Evolutionary conservation across 2,329 filamentous ascomycete species (phyloP).

Genomic region (Pseudogymnoascus sp.): DNA sequence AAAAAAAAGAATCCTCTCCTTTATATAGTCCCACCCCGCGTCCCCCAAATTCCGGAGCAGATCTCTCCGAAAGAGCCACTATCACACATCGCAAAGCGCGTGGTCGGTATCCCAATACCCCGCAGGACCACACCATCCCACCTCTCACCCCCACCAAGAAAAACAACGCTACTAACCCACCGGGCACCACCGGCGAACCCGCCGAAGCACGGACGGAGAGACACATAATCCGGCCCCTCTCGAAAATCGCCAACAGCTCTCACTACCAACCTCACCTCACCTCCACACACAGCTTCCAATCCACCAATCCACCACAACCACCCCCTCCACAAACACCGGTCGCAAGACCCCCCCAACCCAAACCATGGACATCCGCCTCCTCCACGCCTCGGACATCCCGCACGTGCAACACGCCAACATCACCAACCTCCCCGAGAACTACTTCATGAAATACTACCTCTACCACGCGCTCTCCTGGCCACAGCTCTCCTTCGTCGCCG

Average conservation of each 20-base stretch:
- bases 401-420: constrained; percentile 98
- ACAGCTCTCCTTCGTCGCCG: constrained; percentile 91
- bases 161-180: neutral
- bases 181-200: neutral
- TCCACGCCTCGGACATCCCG: constrained; percentile 76
- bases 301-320: neutral
- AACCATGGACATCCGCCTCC: constrained; percentile 83
- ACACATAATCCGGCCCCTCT: neutral
- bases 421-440: constrained; percentile 97
- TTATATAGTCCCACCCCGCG: neutral
- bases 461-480: constrained; percentile 99
- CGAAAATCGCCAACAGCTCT: constrained; percentile 6
- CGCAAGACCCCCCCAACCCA: constrained; percentile 21
- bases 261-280: neutral
- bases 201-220: neutral
- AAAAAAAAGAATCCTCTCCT: neutral
- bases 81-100: neutral
- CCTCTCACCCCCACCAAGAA: neutral
- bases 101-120: neutral
- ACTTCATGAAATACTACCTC: constrained; percentile 99
- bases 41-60: neutral
- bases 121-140: neutral
- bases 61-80: neutral
- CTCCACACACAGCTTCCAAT: neutral
- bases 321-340: neutral